Evolutionary conservation across 2,329 filamentous ascomycete species (phyloP).

Genomic region (Colletotrichum echinochloae): DNA sequence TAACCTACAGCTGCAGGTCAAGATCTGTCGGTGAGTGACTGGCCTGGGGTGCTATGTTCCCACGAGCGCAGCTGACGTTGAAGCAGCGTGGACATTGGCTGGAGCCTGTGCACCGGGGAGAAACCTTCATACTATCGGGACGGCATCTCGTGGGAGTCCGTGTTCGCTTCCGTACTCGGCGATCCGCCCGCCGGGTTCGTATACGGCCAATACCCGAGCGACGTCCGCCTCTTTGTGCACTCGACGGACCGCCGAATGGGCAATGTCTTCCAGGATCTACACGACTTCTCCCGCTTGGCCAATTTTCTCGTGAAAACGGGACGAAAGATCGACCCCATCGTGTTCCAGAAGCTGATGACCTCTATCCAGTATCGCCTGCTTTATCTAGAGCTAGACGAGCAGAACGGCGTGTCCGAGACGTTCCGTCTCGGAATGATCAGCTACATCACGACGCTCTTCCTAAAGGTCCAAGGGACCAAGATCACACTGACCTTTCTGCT

Average conservation of each 20-base stretch:
- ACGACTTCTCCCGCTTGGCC: conserved; percentile 46
- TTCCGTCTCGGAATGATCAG: conserved; percentile 48
- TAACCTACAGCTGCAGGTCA: conserved; percentile 46
- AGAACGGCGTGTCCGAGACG: neutral
- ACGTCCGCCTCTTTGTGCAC: conserved; percentile 36
- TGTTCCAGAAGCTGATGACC: conserved; percentile 33
- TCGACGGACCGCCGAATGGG: conserved; percentile 44
- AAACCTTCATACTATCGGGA: conserved; percentile 43
- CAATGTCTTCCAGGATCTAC: conserved; percentile 47
- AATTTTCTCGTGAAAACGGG: conserved; percentile 42
- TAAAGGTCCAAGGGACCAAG: conserved; percentile 40
- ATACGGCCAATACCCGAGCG: neutral
- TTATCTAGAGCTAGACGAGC: neutral
- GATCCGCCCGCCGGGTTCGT: neutral
- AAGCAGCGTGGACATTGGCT: conserved; percentile 46
- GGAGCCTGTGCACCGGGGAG: conserved; percentile 44
- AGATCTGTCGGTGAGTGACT: conserved; percentile 46
- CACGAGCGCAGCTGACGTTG: neutral
- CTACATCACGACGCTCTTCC: conserved; percentile 47
- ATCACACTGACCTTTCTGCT: conserved; percentile 36
- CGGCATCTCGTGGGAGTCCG: conserved; percentile 15
- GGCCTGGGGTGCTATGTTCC: too few species aligned
- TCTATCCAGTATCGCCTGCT: conserved; percentile 35
- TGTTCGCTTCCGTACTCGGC: conserved; percentile 42
- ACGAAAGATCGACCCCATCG: conserved; percentile 45